Evolutionary conservation across 2,329 filamentous ascomycete genomes (phyloP).

Genomic region (Acephala macrosclerotiorum): DNA sequence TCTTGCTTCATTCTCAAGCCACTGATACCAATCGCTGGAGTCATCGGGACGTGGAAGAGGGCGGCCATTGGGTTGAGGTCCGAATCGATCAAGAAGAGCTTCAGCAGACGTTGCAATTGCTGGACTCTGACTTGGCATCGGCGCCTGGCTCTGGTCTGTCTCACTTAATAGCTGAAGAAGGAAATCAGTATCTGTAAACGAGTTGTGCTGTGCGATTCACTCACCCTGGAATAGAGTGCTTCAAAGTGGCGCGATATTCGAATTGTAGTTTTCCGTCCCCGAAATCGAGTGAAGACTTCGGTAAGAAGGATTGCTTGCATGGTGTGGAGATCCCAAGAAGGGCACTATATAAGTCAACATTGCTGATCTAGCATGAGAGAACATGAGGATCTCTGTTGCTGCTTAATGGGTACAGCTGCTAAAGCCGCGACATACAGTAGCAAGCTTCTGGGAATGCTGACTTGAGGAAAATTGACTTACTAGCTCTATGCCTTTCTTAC

Average conservation of each 20-base stretch:
- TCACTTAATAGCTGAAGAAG: conserved; percentile 31
- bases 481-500: conserved; percentile 37
- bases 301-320: conserved; percentile 45
- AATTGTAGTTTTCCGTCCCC: conserved; percentile 38
- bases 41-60: conserved; percentile 22
- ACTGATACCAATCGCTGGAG: conserved; percentile 53
- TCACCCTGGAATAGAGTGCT: conserved; percentile 39
- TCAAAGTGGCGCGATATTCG: conserved; percentile 39
- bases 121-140: conserved; percentile 26
- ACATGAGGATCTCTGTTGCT: not conserved
- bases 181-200: not conserved
- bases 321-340: conserved; percentile 37
- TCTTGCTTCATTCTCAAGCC: conserved; percentile 60
- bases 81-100: conserved; percentile 33
- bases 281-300: conserved; percentile 42
- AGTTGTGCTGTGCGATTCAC: conserved; percentile 6
- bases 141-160: conserved; percentile 27
- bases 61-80: conserved; percentile 19
- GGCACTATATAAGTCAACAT: conserved; percentile 25
- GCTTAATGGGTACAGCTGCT: not conserved
- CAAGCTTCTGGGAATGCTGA: not conserved
- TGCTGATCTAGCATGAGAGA: not conserved
- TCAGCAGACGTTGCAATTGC: conserved; percentile 27
- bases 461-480: conserved; percentile 31
- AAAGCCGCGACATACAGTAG: not conserved